Base-by-base conservation (phyloP, 148 eudicot genomes). In the Fagopyrum homotropicum region DNA sequence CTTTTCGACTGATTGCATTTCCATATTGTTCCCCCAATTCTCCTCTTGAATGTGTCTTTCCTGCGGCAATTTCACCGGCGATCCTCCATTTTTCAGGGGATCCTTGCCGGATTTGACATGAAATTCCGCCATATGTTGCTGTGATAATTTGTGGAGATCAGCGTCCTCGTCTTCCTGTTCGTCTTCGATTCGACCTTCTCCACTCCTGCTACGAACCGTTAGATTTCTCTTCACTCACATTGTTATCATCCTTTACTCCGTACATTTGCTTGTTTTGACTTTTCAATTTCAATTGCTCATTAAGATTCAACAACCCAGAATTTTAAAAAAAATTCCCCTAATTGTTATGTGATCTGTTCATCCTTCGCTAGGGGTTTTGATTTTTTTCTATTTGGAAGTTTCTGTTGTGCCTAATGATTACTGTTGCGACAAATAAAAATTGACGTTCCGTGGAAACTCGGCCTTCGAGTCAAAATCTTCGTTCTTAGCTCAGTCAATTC, bases 121-220 rank as follows among this genome's bases (percentile, higher is more conserved):
- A 75, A 16, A 14, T 16, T 45, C 26, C 51, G 54, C 69, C 81
- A 73, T 78, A 76, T 43, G 16, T 72, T 30, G 79, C 76, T 64
- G 29, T 55, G 44, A 75, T 47, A 64, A 63, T 43, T 35, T 50
- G 35, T 52, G 50, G 66, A 30, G 73, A 74, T 75, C 74, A 40
- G 40, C 40, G 40, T 35, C 40, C 40, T 35, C 40, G 40, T 35
- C 2, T 35, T 35, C 40, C 40, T 35, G 40, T 35, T 51, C 57
- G 57, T 73, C 45, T 3, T 9, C 50, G 29, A 47, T 19, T 29
- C 49, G 19, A 30, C 70, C 14, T 44, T 3, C 54, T 29, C 48
- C 59, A 1, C 78, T 29, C 1, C 73, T 45, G 30, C 54, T 45
- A 45, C n/a, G 63, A 35, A 54, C 45, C 35, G 40, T 43, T 26